Base-by-base conservation (phyloP, 257 asterid genomes). In the Handroanthus guayacan region DNA sequence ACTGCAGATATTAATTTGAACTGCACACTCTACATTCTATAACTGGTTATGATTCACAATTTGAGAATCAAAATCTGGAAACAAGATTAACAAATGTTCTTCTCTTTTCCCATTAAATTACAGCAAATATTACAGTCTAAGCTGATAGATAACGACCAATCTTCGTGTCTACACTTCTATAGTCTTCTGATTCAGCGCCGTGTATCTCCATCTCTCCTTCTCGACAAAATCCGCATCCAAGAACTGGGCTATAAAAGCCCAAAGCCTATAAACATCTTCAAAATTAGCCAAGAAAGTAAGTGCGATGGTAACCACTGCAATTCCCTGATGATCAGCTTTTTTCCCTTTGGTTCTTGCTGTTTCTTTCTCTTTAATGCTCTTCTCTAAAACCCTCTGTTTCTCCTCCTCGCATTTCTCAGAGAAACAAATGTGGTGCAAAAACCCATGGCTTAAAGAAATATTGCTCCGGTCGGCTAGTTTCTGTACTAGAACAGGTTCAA, bases 181-280 rank as follows among this genome's bases (percentile, higher is more conserved):
- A 3, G 91, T 92, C 79, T 87, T 89, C 48, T 92, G 95, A 84
- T 92, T 87, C 75, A 92, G 87, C 16, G 98, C 89, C 2, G 95
- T 89, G 69, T 95, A 94, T 71, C 99, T 89, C 99, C 99, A 94
- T 9, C 93, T 83, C 84, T 95, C 98, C 88, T 92, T 95, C 83
- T 95, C 97, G 52, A 92, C 97, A 67, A 89, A 95, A 66, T 95
- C 99, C 4, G 97, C 98, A 75, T 92, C 99, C 63, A 95, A 85
- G 65, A 95, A 95, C 83, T 80, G 95, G 14, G 97, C 95, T 13
- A 95, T 61, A 62, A 95, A 95, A 43, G 88, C 87, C 99, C 99
- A 94, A 13, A 94, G 86, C 84, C 82, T 80, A 79, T 94, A 90
- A 5, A 84, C 88, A 74, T 92, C 99, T 76, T 92, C 95, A 12